Evolutionary conservation across 305 asterid species (phyloP).

Genomic region (Solanum aculeatissimum): DNA sequence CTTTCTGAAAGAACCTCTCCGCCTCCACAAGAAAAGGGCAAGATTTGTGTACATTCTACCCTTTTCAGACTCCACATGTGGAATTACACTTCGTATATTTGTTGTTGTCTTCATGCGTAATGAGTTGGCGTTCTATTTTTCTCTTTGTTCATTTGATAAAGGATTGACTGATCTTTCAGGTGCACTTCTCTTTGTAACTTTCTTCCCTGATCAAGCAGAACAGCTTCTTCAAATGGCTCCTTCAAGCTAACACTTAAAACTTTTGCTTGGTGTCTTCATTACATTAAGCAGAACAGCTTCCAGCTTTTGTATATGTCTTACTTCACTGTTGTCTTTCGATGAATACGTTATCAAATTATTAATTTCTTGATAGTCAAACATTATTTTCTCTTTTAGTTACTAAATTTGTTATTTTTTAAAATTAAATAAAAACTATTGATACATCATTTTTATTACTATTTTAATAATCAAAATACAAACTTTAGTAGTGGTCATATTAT

Average conservation of each 20-base stretch:
- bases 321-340: neutral
- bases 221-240: constrained; percentile 56
- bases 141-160: neutral
- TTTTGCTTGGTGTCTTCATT: neutral
- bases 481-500: too few relatives aligned
- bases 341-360: too few relatives aligned
- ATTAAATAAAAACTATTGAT: too few relatives aligned
- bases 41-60: neutral
- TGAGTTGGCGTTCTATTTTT: neutral
- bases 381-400: too few relatives aligned
- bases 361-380: too few relatives aligned
- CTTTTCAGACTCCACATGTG: too few relatives aligned
- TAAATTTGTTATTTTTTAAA: too few relatives aligned
- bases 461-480: too few relatives aligned
- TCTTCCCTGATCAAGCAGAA: constrained; percentile 95
- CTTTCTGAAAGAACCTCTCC: neutral
- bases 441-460: too few relatives aligned
- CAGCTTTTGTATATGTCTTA: neutral
- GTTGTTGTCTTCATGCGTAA: neutral
- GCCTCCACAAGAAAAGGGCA: neutral
- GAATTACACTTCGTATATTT: neutral
- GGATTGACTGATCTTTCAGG: constrained; percentile 29
- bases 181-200: constrained; percentile 68
- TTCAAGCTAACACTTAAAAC: constrained; percentile 26
- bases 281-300: neutral